Evolutionary conservation across 306 rosid genomes (phyloP).

Genomic region (Vigna nakashimae): DNA sequence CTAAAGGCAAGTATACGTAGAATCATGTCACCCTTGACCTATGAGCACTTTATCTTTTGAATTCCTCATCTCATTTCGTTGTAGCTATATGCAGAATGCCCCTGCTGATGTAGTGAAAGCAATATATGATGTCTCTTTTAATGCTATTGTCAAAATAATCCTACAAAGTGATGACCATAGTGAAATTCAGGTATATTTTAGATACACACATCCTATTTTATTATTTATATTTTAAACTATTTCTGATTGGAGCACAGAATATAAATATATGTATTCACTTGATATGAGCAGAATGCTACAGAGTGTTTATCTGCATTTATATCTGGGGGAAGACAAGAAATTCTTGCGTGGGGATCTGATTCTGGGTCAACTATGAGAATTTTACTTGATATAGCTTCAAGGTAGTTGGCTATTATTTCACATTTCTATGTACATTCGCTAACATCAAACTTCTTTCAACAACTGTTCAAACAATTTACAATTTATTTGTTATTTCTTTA

Average conservation of each 20-base stretch:
- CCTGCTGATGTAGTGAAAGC: slow-evolving; percentile 79
- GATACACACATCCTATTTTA: slow-evolving; percentile 6
- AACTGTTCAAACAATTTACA: slow-evolving; percentile 1
- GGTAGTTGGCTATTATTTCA: slow-evolving; percentile 54
- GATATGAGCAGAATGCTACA: slow-evolving; percentile 81
- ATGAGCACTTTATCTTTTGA: slow-evolving; percentile 34
- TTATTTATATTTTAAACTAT: slow-evolving; percentile 30
- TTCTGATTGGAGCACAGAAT: slow-evolving; percentile 34
- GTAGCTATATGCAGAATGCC: slow-evolving; percentile 77
- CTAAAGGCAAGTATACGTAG: slow-evolving; percentile 81
- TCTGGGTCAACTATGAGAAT: slow-evolving; percentile 78
- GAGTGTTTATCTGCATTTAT: slow-evolving; percentile 90
- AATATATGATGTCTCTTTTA: slow-evolving; percentile 78
- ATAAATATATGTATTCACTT: slow-evolving; percentile 42
- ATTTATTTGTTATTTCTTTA: slow-evolving; percentile 16
- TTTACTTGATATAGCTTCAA: slow-evolving; percentile 85
- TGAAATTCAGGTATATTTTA: slow-evolving; percentile 86
- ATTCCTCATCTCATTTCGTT: slow-evolving; percentile 52
- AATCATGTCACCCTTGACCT: slow-evolving; percentile 31
- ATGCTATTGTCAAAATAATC: slow-evolving; percentile 62
- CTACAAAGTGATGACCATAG: slow-evolving; percentile 89
- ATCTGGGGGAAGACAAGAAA: slow-evolving; percentile 74
- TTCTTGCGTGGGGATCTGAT: slow-evolving; percentile 83
- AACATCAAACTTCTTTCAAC: slow-evolving; percentile 28
- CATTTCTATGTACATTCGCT: slow-evolving; percentile 16